phyloP scores from a whole-genome alignment of 805 yeast species.

The Saturnispora kantuleensis region DNA sequence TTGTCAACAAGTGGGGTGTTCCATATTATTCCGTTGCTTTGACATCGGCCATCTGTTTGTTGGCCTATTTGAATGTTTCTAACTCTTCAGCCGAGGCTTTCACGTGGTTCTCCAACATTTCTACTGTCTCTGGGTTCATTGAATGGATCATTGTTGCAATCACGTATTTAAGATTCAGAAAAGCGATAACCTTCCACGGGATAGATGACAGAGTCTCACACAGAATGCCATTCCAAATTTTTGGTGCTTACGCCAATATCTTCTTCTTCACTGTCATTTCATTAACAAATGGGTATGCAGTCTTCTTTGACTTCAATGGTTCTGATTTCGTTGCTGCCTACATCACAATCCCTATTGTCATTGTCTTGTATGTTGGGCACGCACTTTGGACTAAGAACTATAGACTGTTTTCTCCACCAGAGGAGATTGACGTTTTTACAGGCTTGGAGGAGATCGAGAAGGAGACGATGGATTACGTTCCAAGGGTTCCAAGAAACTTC shows the following conservation, averaged over 20 bases:
- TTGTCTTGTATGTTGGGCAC: slow-evolving; percentile 48
- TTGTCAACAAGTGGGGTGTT: slow-evolving; percentile 56
- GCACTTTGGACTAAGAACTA: slow-evolving; percentile 37
- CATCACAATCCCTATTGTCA: slow-evolving; percentile 47
- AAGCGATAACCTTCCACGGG: slow-evolving; percentile 44
- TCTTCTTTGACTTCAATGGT: slow-evolving; percentile 39
- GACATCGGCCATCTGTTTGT: slow-evolving; percentile 37
- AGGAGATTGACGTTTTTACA: slow-evolving; percentile 49
- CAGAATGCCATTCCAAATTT: slow-evolving; percentile 47
- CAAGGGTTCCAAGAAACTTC: slow-evolving; percentile 28
- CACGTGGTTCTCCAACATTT: slow-evolving; percentile 56
- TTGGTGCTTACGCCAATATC: slow-evolving; percentile 42
- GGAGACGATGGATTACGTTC: slow-evolving; percentile 30
- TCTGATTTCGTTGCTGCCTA: slow-evolving; percentile 61
- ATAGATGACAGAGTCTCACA: slow-evolving; percentile 48
- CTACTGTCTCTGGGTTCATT: slow-evolving; percentile 58
- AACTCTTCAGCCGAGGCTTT: slow-evolving; percentile 50
- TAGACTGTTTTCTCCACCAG: slow-evolving; percentile 40
- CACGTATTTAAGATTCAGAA: slow-evolving; percentile 55
- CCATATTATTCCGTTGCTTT: slow-evolving; percentile 48
- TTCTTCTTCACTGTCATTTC: slow-evolving; percentile 37
- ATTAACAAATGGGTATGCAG: slow-evolving; percentile 48
- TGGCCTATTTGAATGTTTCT: slow-evolving; percentile 61
- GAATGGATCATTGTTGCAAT: slow-evolving; percentile 49
- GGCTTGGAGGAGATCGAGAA: slow-evolving; percentile 56